These are phyloP conservation scores for Monilinia aucupariae DNA, from an alignment of 2,329 filamentous ascomycete species.

Conservation along the genomic window DNA sequence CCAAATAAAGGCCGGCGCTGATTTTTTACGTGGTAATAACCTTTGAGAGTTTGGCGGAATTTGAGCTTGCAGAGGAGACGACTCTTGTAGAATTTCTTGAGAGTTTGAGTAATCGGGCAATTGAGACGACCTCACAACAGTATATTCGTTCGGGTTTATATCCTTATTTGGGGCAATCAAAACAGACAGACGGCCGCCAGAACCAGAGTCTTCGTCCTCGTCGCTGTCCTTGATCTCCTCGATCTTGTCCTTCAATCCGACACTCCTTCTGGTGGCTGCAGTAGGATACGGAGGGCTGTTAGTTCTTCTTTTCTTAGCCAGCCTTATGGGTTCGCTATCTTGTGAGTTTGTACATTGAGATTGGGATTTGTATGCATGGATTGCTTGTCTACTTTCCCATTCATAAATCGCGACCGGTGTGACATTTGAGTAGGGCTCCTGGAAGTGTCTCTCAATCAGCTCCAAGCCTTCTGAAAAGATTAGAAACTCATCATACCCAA, in stretches of 20 bases:
- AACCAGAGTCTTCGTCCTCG: constrained; percentile 23
- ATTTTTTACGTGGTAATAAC: constrained; percentile 3
- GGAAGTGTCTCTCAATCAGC: neutral
- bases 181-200: constrained; percentile 10
- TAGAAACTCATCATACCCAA: constrained; percentile 42
- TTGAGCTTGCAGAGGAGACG: constrained; percentile 11
- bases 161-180: constrained; percentile 20
- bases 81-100: neutral
- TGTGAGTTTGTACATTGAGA: constrained; percentile 1
- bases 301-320: constrained; percentile 22
- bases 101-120: constrained; percentile 2
- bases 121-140: constrained; percentile 20
- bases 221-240: constrained; percentile 29
- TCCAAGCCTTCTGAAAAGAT: neutral
- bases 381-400: constrained; percentile 13
- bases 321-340: constrained; percentile 22
- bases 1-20: constrained; percentile 20
- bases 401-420: constrained; percentile 9
- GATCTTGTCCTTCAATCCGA: constrained; percentile 9
- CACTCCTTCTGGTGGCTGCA: constrained; percentile 18
- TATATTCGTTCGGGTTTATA: constrained; percentile 25
- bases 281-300: constrained; percentile 8
- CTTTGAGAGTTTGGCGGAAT: constrained; percentile 13
- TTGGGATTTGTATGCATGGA: neutral
- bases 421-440: constrained; percentile 29